Conservation (phyloP, 768 basidiomycete genomes). For the Daedaleopsis nitida region DNA sequence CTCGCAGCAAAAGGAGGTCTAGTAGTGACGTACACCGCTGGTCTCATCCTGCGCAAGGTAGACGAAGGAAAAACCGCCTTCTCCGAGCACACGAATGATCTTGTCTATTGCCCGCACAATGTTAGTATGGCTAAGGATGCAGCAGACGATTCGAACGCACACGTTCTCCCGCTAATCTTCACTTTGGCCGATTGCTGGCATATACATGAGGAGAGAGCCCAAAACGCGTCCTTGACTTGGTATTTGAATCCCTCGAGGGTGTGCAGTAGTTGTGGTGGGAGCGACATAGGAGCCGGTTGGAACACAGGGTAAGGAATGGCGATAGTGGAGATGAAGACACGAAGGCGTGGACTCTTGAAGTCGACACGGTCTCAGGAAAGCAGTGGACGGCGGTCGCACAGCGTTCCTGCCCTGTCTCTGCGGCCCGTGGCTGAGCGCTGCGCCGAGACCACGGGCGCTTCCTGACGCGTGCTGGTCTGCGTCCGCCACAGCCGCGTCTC, state of each 20-base stretch:
- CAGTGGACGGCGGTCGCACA: constrained; percentile 5
- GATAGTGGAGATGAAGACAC: constrained; percentile 1
- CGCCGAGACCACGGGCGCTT: constrained; percentile 1
- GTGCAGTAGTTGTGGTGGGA: constrained; percentile 29
- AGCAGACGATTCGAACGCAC: constrained; percentile 47
- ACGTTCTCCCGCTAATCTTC: constrained; percentile 95
- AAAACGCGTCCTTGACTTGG: constrained; percentile 80
- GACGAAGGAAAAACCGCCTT: constrained; percentile 94
- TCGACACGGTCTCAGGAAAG: background rate
- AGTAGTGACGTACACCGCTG: constrained; percentile 61
- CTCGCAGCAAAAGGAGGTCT: constrained; percentile 3
- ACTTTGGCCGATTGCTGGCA: constrained; percentile 83
- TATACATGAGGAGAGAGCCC: constrained; percentile 78
- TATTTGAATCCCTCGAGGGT: constrained; percentile 32
- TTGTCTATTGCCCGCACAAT: constrained; percentile 53
- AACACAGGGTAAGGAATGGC: background rate
- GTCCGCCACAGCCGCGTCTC: constrained; percentile 13
- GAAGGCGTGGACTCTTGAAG: constrained; percentile 3
- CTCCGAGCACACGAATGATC: constrained; percentile 90
- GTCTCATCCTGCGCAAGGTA: constrained; percentile 86
- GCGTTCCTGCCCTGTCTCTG: constrained; percentile 2
- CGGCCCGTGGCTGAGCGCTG: constrained; percentile 7
- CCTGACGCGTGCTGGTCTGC: background rate
- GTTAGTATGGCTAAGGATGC: background rate
- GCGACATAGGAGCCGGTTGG: constrained; percentile 17